Percentiles rank a stretch among this genome's conserved stretches.
Evolutionary conservation across 202 grass and related monocot species (phyloP).

Genomic region (Setaria italica): DNA sequence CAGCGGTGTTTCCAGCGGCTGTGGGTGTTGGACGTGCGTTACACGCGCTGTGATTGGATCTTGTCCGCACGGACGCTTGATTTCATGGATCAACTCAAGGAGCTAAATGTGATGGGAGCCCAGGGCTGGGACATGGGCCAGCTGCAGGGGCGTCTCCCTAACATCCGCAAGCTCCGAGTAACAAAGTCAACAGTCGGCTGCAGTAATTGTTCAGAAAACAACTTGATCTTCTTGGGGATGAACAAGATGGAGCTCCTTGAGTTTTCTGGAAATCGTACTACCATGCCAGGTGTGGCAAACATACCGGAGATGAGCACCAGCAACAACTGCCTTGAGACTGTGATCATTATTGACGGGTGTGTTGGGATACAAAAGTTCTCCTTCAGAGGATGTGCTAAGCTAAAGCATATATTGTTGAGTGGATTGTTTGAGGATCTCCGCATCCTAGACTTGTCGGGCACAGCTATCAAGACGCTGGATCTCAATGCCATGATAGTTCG

Average conservation of each 20-base stretch:
- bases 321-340: not conserved
- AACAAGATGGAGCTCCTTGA: conserved; percentile 24
- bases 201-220: not conserved
- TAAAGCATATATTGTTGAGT: not conserved
- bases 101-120: conserved; percentile 20
- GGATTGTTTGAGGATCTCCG: accelerated
- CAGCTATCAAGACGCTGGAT: not conserved
- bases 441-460: not conserved
- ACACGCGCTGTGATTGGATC: not conserved
- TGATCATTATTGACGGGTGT: not conserved
- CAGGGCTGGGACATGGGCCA: not conserved
- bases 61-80: not conserved
- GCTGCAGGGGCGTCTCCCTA: not conserved
- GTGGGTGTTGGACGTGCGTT: conserved; percentile 1
- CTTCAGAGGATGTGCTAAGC: not conserved
- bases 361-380: not conserved
- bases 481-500: not conserved
- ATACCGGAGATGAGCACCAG: not conserved
- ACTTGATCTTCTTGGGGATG: not conserved
- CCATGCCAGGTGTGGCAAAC: too few relatives aligned
- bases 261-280: not conserved
- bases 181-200: accelerated
- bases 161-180: not conserved
- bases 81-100: not conserved
- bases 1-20: not conserved